Evolutionary conservation across 352 stramenopile species (phyloP).

Genomic region (Blastocystis sp.): DNA sequence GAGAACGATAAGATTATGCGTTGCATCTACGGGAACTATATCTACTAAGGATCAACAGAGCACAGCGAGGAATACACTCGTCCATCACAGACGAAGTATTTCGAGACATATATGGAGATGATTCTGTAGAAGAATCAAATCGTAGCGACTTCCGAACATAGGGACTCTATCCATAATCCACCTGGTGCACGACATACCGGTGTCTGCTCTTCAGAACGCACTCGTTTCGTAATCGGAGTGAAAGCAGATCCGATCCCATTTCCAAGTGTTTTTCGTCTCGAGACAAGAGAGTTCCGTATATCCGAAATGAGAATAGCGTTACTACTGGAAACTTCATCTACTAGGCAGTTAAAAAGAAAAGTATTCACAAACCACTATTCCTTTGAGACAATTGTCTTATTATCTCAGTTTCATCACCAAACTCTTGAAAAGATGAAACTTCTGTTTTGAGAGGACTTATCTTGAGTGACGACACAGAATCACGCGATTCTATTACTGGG

Average conservation of each 20-base stretch:
- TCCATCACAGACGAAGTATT: not conserved
- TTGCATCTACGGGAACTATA: not conserved
- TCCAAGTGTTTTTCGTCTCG: not conserved
- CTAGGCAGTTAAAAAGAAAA: not conserved
- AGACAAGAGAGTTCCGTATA: not conserved
- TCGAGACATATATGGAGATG: constrained; percentile 27
- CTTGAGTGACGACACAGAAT: not conserved
- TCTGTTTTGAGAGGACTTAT: not conserved
- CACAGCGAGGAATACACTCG: not conserved
- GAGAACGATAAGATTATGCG: not conserved
- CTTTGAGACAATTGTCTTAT: no score
- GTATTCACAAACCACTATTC: no score
- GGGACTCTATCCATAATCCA: not conserved
- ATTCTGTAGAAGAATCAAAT: constrained; percentile 17
- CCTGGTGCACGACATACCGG: not conserved
- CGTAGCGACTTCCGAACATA: constrained; percentile 2
- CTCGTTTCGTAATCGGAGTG: constrained; percentile 23
- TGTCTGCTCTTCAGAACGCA: not conserved
- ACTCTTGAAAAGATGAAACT: not conserved
- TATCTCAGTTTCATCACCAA: not conserved
- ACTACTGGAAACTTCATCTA: not conserved
- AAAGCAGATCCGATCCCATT: not conserved
- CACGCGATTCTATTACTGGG: not conserved
- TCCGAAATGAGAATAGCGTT: not conserved
- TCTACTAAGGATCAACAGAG: not conserved